phyloP scores from a whole-genome alignment of 106 monocot species.

The Platanthera guangdongensis region DNA sequence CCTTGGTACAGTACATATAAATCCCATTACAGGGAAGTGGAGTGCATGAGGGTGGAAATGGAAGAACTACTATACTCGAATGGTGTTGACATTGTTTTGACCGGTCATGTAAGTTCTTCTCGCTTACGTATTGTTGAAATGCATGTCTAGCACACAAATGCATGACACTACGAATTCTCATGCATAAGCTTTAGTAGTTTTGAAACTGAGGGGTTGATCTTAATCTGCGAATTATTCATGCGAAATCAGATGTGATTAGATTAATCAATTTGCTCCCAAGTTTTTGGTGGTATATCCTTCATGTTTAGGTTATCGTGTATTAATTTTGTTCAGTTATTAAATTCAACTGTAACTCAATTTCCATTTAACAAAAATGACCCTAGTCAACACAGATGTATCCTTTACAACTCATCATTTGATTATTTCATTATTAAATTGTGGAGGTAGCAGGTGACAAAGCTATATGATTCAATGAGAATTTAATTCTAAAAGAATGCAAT shows the following conservation, averaged over 20 bases:
- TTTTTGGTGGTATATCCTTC: not conserved
- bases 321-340: not conserved
- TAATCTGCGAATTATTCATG: not conserved
- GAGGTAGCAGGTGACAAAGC: too few relatives aligned
- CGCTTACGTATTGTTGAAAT: not conserved
- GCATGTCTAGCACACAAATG: not conserved
- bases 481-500: too few relatives aligned
- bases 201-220: not conserved
- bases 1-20: conserved; percentile 88
- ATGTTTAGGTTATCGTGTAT: not conserved
- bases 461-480: too few relatives aligned
- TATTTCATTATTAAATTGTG: not conserved
- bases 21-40: conserved; percentile 83
- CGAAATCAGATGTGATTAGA: not conserved
- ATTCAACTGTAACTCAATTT: not conserved
- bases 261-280: not conserved
- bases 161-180: not conserved
- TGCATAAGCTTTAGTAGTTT: not conserved
- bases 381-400: not conserved
- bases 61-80: conserved; percentile 76
- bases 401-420: not conserved
- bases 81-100: conserved; percentile 68
- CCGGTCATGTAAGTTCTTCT: conserved; percentile 67
- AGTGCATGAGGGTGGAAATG: conserved; percentile 93
- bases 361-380: not conserved